Conservation (phyloP, 495 filamentous ascomycete genomes). For the Penicillium bovifimosum region DNA sequence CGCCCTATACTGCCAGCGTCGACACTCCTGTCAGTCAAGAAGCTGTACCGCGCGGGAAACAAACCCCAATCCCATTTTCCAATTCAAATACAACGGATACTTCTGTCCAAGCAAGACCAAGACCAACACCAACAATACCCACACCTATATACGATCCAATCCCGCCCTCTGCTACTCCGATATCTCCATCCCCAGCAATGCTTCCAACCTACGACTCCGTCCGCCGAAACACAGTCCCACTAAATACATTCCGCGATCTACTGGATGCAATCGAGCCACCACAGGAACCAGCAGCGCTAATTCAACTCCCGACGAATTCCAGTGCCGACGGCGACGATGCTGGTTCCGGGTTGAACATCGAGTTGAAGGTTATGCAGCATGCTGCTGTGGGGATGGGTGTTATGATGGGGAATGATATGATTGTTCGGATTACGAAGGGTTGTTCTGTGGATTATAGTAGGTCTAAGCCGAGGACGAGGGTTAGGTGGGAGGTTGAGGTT, state of each 20-base stretch:
- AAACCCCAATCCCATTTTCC: neutral
- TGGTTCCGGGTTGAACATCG: slow-evolving; percentile 7
- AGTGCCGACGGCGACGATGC: neutral
- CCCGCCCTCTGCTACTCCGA: neutral
- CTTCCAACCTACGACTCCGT: slow-evolving; percentile 16
- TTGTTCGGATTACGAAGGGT: slow-evolving; percentile 15
- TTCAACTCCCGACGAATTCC: neutral
- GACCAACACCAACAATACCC: neutral
- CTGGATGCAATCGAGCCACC: slow-evolving; percentile 25
- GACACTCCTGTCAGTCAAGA: no score
- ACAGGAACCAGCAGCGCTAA: slow-evolving; percentile 14
- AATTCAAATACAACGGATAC: neutral
- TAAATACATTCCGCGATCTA: slow-evolving; percentile 15
- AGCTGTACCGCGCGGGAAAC: no score
- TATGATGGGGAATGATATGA: slow-evolving; percentile 21
- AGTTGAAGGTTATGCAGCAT: slow-evolving; percentile 16
- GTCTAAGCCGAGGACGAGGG: slow-evolving; percentile 5
- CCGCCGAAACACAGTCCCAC: slow-evolving; percentile 8
- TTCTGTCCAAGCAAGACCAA: no score
- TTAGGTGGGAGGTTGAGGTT: slow-evolving; percentile 23
- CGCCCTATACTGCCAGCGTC: neutral
- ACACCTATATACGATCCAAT: neutral
- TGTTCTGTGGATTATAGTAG: slow-evolving; percentile 13
- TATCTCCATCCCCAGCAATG: no score
- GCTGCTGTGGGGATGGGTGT: slow-evolving; percentile 11